Conservation (phyloP, 345 rosid species). For the Zanthoxylum bungeanum region DNA sequence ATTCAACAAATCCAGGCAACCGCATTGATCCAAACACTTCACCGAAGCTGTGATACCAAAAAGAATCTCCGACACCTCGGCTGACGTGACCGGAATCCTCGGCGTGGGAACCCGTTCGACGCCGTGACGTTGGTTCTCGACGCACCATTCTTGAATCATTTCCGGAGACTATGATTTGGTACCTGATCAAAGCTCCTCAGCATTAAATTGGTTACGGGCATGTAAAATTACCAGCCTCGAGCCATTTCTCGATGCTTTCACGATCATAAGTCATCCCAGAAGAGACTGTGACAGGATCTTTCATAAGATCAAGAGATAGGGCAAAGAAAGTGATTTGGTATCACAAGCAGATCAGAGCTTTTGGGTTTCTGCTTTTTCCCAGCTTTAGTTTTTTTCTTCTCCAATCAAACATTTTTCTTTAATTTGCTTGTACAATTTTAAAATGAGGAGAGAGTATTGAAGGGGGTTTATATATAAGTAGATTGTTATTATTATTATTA, state of each 20-base stretch:
- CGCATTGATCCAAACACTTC: conserved; percentile 18
- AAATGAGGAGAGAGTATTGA: no score
- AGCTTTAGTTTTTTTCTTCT: conserved; percentile 19
- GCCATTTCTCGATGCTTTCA: conserved; percentile 75
- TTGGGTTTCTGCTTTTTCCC: neutral
- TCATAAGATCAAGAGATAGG: conserved; percentile 83
- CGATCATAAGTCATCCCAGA: conserved; percentile 90
- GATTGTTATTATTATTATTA: no score
- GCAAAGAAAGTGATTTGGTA: conserved; percentile 65
- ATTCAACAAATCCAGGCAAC: conserved; percentile 20
- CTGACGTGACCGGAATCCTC: conserved; percentile 34
- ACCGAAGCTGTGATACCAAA: conserved; percentile 5
- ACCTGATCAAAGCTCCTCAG: conserved; percentile 45
- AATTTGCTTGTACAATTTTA: no score
- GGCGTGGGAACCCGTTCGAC: conserved; percentile 63
- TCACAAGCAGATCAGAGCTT: conserved; percentile 16
- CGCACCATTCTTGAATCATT: conserved; percentile 70
- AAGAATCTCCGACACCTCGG: conserved; percentile 32
- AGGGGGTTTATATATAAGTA: neutral
- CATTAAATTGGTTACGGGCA: conserved; percentile 64
- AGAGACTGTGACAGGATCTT: conserved; percentile 71
- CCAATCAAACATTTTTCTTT: conserved; percentile 42
- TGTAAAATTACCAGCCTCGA: conserved; percentile 54
- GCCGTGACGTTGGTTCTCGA: conserved; percentile 36
- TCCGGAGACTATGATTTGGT: conserved; percentile 51